These are phyloP conservation scores for Arthroderma sp. DNA, from an alignment of 2,329 filamentous ascomycete genomes.

Conservation along the genomic window DNA sequence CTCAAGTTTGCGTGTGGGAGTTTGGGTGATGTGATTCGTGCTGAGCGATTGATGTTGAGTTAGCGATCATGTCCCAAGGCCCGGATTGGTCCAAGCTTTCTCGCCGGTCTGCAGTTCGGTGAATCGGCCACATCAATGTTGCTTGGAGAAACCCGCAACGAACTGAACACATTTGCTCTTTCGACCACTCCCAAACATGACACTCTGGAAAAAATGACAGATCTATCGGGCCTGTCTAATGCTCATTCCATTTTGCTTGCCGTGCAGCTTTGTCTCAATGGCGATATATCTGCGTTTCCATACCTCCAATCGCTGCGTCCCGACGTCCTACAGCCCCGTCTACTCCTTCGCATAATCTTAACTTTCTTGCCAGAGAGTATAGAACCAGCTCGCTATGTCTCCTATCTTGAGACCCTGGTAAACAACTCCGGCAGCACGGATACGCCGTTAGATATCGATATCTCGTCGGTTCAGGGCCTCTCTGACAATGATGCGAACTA, in stretches of 20 bases:
- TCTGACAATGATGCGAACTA: conserved; percentile 39
- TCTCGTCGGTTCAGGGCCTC: conserved; percentile 34
- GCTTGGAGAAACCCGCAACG: no score
- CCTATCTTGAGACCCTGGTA: conserved; percentile 36
- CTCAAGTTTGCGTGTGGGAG: conserved; percentile 3
- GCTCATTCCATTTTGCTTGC: conserved; percentile 47
- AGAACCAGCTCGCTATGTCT: conserved; percentile 37
- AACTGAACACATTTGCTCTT: background rate
- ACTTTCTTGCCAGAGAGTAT: conserved; percentile 48
- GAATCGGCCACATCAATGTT: no score
- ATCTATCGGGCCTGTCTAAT: conserved; percentile 33
- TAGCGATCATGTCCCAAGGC: background rate
- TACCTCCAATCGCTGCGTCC: conserved; percentile 37
- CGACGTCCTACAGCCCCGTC: conserved; percentile 37
- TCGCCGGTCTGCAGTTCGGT: background rate
- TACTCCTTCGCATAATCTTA: conserved; percentile 46
- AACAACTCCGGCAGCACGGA: conserved; percentile 17
- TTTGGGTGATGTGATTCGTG: background rate
- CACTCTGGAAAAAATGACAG: conserved; percentile 22
- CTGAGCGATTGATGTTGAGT: no score
- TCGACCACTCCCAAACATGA: conserved; percentile 3
- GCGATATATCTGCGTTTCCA: conserved; percentile 40
- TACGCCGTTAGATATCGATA: conserved; percentile 28
- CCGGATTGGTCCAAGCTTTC: conserved; percentile 9
- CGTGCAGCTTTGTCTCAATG: conserved; percentile 41